Evolutionary conservation across 805 yeast genomes (phyloP), one percentile per base, ranked within the genome.

Genomic region (Clavispora carvajalis): DNA sequence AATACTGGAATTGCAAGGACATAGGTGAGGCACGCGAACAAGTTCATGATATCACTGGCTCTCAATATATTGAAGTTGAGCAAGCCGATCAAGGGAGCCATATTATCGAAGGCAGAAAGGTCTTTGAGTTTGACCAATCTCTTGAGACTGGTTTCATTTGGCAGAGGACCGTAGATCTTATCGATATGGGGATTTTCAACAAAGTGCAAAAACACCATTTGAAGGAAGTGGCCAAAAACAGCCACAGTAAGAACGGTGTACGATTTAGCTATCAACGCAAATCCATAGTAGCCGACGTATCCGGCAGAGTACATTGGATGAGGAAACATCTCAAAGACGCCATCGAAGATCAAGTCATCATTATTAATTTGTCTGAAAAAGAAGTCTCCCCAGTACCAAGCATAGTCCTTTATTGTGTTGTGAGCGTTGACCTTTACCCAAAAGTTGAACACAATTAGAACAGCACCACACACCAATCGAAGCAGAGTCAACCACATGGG

Each of bases 341-440:
- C 95, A 58, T 87, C 95, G 62, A 86, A 86, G 22, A 85, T 82
- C 52, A 86, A 71, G 43, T 82, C 82, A 57, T 71, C 77, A 47
- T 76, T 77, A 49, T 68, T 69, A 48, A 67, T 64, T 57, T 84
- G 85, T 40, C 88, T 67, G 64, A 86, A 86, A 73, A 86, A 86
- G 64, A 86, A 86, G 62, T 87, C 95, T 21, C 95, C 95, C 95
- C 95, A 86, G 61, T 86, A 86, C 95, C 95, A 86, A 9, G 95
- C 95, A 57, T 80, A 86, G 57, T 86, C 95, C 59, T 86, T 85
- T 44, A 86, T 89, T 15, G 86, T 89, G 49, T 89, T 74, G 59
- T 86, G 95, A 24, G 95, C 95, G 59, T 87, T 90, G 18, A 85
- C 64, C 58, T 86, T 86, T 35, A 86, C 95, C 89, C 93, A 83